Evolutionary conservation across 2,329 filamentous ascomycete genomes (phyloP).

Genomic region (Emergomyces pasteurianus): DNA sequence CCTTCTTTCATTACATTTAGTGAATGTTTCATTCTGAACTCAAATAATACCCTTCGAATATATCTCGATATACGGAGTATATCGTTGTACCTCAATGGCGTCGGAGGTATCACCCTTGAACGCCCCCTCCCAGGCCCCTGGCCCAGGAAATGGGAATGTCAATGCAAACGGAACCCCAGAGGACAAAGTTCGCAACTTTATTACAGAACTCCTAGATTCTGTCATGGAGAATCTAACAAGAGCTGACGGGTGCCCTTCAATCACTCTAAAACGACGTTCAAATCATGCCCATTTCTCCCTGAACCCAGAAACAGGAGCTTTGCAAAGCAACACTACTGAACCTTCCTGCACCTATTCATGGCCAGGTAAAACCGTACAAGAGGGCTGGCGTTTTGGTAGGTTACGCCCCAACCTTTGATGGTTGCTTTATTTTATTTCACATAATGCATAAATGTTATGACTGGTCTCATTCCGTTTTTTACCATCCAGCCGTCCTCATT

Average conservation of each 20-base stretch:
- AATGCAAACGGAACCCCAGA: slow-evolving; percentile 1
- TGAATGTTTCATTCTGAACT: not conserved
- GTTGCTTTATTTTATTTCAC: not conserved
- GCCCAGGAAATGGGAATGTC: not conserved
- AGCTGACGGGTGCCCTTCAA: slow-evolving; percentile 17
- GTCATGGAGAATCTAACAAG: slow-evolving; percentile 18
- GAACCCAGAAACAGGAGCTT: slow-evolving; percentile 18
- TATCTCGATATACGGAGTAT: not conserved
- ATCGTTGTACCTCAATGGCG: not conserved
- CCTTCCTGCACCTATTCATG: slow-evolving; percentile 35
- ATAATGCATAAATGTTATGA: not conserved
- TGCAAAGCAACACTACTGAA: slow-evolving; percentile 13
- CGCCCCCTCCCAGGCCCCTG: not conserved
- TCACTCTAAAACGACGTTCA: slow-evolving; percentile 18
- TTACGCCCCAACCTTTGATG: not conserved
- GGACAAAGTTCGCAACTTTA: slow-evolving; percentile 19
- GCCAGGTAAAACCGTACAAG: slow-evolving; percentile 42
- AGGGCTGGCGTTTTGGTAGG: slow-evolving; percentile 47
- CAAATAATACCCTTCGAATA: not conserved
- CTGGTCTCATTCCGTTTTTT: not conserved
- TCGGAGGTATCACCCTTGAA: not conserved
- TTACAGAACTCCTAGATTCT: slow-evolving; percentile 17
- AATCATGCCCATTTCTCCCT: slow-evolving; percentile 16
- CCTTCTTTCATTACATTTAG: not conserved
- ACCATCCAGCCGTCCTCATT: slow-evolving; percentile 39